Conservation (phyloP, 1,139 yeast species). For the Meyerozyma elateridarum region DNA sequence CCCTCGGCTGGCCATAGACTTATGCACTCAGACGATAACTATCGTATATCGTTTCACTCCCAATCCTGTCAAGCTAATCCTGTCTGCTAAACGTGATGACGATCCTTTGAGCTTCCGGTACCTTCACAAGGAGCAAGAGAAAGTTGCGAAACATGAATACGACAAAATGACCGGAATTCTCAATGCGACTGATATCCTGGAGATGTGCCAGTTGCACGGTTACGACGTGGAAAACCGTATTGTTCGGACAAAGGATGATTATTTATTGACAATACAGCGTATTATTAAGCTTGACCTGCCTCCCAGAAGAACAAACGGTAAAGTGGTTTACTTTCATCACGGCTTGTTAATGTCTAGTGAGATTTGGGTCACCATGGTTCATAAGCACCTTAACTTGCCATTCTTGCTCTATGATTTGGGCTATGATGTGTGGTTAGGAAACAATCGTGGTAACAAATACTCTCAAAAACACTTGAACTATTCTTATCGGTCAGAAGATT, state of each 20-base stretch:
- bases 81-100: conserved; percentile 9
- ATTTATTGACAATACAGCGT: conserved; percentile 34
- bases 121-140: conserved; percentile 12
- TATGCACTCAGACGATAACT: conserved; percentile 12
- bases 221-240: conserved; percentile 36
- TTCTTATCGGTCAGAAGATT: conserved; percentile 33
- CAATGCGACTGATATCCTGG: conserved; percentile 28
- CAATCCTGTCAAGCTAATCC: conserved; percentile 27
- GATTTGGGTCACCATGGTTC: conserved; percentile 75
- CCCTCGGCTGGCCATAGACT: conserved; percentile 12
- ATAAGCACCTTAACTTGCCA: conserved; percentile 64
- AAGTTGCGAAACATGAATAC: conserved; percentile 19
- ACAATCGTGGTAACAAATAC: conserved; percentile 86
- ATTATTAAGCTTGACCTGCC: conserved; percentile 13
- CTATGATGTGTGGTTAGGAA: conserved; percentile 91
- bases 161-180: conserved; percentile 28
- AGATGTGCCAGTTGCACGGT: conserved; percentile 36
- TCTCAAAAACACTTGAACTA: conserved; percentile 44
- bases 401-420: conserved; percentile 73
- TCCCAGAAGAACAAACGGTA: conserved; percentile 21
- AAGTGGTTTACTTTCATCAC: conserved; percentile 78
- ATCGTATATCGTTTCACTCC: conserved; percentile 23
- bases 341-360: conserved; percentile 91
- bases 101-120: conserved; percentile 6
- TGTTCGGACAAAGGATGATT: conserved; percentile 36